phyloP scores from a whole-genome alignment of 371 early-diverging fungal species.

The Mortierella polycephala region DNA sequence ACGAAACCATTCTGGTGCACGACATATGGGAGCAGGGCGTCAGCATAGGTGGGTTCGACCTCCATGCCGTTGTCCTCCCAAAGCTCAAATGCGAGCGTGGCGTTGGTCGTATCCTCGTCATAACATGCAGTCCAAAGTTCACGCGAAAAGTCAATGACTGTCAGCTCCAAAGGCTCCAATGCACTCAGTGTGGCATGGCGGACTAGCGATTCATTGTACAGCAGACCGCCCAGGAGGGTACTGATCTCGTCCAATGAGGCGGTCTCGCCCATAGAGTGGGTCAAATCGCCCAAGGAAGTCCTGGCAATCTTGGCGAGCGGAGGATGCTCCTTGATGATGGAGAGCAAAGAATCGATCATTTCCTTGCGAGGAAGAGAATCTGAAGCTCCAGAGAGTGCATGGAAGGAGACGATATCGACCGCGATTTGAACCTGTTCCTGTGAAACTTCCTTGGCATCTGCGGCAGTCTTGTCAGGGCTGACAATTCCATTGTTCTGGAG shows the following conservation, averaged over 20 bases:
- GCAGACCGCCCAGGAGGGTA: slow-evolving; percentile 76
- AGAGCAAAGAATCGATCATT: slow-evolving; percentile 77
- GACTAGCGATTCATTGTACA: slow-evolving; percentile 79
- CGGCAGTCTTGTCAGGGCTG: slow-evolving; percentile 59
- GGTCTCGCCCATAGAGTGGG: slow-evolving; percentile 75
- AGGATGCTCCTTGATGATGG: slow-evolving; percentile 76
- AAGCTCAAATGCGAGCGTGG: slow-evolving; percentile 72
- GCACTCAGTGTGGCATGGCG: slow-evolving; percentile 83
- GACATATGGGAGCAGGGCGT: slow-evolving; percentile 63
- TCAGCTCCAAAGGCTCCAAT: slow-evolving; percentile 75
- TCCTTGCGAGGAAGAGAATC: slow-evolving; percentile 75
- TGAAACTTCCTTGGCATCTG: slow-evolving; percentile 64
- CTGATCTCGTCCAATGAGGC: slow-evolving; percentile 68
- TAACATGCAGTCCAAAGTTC: slow-evolving; percentile 75
- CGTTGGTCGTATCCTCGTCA: slow-evolving; percentile 75
- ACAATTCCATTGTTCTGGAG: slow-evolving; percentile 75
- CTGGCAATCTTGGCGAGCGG: slow-evolving; percentile 70
- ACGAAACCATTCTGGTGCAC: slow-evolving; percentile 69
- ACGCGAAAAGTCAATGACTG: slow-evolving; percentile 69
- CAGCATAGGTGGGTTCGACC: slow-evolving; percentile 63
- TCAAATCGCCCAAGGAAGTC: slow-evolving; percentile 70
- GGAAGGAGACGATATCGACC: slow-evolving; percentile 79
- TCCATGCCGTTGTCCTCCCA: slow-evolving; percentile 86
- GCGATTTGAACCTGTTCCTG: slow-evolving; percentile 83
- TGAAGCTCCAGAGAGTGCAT: slow-evolving; percentile 66